These are phyloP conservation scores for Neurospora intermedia DNA, from an alignment of 495 filamentous ascomycete species.

Conservation along the genomic window DNA sequence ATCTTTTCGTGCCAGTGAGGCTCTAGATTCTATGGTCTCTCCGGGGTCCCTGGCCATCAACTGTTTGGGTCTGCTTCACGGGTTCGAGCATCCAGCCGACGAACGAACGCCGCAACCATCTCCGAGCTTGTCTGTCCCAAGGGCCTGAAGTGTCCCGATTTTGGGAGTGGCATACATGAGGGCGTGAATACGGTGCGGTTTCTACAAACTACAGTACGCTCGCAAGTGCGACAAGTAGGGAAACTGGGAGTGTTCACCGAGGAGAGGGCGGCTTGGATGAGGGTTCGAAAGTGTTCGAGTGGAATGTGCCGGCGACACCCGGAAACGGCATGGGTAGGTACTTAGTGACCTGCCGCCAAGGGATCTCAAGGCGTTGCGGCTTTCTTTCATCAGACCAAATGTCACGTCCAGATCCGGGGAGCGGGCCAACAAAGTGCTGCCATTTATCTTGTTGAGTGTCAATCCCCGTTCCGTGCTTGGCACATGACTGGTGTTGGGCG, in stretches of 20 bases:
- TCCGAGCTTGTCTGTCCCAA: background rate
- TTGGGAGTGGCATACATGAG: background rate
- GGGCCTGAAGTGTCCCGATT: background rate
- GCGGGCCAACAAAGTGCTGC: background rate
- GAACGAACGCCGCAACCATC: background rate
- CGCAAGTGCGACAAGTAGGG: background rate
- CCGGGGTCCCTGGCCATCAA: background rate
- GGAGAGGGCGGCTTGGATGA: background rate
- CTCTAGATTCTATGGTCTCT: background rate
- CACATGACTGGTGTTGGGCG: background rate
- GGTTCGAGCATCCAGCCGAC: background rate
- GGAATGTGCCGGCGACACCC: constrained; percentile 4
- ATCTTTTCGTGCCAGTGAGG: background rate
- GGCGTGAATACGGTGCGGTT: background rate
- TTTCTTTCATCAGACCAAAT: background rate
- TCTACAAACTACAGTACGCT: background rate
- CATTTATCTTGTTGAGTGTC: background rate
- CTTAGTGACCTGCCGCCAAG: background rate
- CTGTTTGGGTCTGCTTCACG: background rate
- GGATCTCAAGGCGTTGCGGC: background rate
- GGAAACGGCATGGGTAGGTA: constrained; percentile 1
- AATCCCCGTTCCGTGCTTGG: background rate
- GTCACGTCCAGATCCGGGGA: background rate
- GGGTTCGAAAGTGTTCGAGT: background rate
- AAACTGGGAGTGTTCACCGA: background rate